These are phyloP conservation scores for Ensete glaucum DNA, from an alignment of 176 grass and related monocot genomes.

Conservation along the genomic window DNA sequence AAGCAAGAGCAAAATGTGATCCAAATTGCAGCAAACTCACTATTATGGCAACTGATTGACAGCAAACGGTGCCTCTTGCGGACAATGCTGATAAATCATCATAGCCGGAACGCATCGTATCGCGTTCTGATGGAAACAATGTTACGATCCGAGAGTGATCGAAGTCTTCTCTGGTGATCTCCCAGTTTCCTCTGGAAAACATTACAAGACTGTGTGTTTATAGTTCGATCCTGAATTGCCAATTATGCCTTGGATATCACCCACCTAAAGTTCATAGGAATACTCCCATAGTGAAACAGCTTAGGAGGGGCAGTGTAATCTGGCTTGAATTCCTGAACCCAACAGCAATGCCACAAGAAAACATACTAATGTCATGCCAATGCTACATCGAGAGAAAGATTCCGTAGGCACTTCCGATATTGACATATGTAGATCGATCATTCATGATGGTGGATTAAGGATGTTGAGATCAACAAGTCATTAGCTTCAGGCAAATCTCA, in stretches of 20 bases:
- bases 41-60: slow-evolving; percentile 42
- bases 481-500: slow-evolving; percentile 88
- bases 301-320: slow-evolving; percentile 41
- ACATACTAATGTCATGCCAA: background rate
- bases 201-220: background rate
- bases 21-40: slow-evolving; percentile 19
- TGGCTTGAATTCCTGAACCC: slow-evolving; percentile 40
- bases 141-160: slow-evolving; percentile 30
- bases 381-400: background rate
- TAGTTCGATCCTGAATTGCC: background rate
- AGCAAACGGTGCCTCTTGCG: slow-evolving; percentile 30
- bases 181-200: slow-evolving; percentile 26
- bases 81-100: slow-evolving; percentile 18
- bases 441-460: background rate
- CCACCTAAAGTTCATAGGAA: slow-evolving; percentile 56
- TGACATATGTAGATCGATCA: too few species aligned
- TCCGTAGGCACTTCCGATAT: too few species aligned
- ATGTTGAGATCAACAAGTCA: background rate
- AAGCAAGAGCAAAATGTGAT: background rate
- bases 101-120: slow-evolving; percentile 16
- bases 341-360: background rate
- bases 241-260: background rate
- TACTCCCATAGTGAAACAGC: slow-evolving; percentile 41
- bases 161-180: slow-evolving; percentile 17
- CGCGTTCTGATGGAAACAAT: slow-evolving; percentile 16